Evolutionary conservation across 2,329 filamentous ascomycete species (phyloP).

Genomic region (Fusarium phyllophilum): DNA sequence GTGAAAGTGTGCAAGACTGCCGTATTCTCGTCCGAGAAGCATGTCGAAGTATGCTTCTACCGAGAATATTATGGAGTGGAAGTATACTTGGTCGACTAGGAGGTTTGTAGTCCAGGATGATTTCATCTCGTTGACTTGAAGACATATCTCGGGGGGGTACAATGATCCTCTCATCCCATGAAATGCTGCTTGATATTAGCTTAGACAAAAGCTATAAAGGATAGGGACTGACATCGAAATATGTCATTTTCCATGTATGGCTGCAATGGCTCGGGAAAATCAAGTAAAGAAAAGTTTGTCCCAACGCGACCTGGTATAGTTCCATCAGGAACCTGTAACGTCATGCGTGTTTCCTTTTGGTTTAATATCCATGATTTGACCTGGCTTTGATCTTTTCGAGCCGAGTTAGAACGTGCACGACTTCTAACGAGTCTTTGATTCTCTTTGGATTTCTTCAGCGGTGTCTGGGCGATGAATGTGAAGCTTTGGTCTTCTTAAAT

Average conservation of each 20-base stretch:
- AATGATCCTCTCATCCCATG: slow-evolving; percentile 22
- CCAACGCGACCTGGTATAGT: slow-evolving; percentile 25
- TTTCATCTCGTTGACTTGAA: slow-evolving; percentile 19
- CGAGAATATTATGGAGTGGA: slow-evolving; percentile 29
- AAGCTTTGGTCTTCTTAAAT: not conserved
- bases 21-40: not conserved
- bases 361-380: slow-evolving; percentile 32
- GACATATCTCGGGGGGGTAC: slow-evolving; percentile 33
- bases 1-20: slow-evolving; percentile 25
- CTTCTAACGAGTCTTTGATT: slow-evolving; percentile 10
- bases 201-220: fast-evolving
- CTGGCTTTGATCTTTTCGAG: not conserved
- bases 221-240: not conserved
- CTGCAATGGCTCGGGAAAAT: slow-evolving; percentile 34
- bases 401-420: not conserved
- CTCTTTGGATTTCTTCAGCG: not conserved
- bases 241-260: slow-evolving; percentile 36
- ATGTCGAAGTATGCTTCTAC: slow-evolving; percentile 25
- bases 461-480: slow-evolving; percentile 15
- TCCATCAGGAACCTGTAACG: not conserved
- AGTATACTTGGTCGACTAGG: slow-evolving; percentile 27
- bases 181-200: not conserved
- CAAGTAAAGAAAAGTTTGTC: slow-evolving; percentile 26
- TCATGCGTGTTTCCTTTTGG: not conserved
- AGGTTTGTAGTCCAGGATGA: slow-evolving; percentile 33